Conservation (phyloP, 345 rosid genomes). For the Lumnitzera racemosa region DNA sequence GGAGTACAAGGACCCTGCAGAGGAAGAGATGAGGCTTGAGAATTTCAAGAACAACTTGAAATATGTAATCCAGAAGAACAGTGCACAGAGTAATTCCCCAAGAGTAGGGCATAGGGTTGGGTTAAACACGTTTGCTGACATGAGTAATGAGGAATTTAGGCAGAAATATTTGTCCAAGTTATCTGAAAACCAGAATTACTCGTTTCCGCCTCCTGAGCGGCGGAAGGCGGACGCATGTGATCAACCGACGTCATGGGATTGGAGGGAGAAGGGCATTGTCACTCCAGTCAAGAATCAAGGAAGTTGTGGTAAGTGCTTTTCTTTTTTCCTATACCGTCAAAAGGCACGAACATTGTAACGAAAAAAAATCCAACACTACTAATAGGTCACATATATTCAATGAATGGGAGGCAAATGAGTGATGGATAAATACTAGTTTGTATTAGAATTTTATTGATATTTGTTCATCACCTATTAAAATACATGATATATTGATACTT, state of each 20-base stretch:
- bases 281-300: constrained; percentile 52
- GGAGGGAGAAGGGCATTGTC: constrained; percentile 54
- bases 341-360: too few species aligned
- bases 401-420: too few species aligned
- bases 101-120: constrained; percentile 29
- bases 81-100: not conserved
- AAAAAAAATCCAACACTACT: too few species aligned
- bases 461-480: too few species aligned
- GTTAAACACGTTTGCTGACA: constrained; percentile 56
- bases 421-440: too few species aligned
- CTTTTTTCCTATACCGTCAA: too few species aligned
- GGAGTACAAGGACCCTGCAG: constrained; percentile 30
- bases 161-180: constrained; percentile 27
- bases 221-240: constrained; percentile 23
- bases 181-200: constrained; percentile 24
- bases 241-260: constrained; percentile 47
- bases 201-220: constrained; percentile 2
- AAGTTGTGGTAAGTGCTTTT: constrained; percentile 30
- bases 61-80: constrained; percentile 26
- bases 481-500: too few species aligned
- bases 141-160: constrained; percentile 60
- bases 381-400: too few species aligned
- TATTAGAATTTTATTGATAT: too few species aligned
- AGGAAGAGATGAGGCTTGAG: constrained; percentile 29
- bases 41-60: constrained; percentile 39